These are phyloP conservation scores for Chenopodium berlandieri DNA, from an alignment of 148 eudicot species.

Conservation along the genomic window DNA sequence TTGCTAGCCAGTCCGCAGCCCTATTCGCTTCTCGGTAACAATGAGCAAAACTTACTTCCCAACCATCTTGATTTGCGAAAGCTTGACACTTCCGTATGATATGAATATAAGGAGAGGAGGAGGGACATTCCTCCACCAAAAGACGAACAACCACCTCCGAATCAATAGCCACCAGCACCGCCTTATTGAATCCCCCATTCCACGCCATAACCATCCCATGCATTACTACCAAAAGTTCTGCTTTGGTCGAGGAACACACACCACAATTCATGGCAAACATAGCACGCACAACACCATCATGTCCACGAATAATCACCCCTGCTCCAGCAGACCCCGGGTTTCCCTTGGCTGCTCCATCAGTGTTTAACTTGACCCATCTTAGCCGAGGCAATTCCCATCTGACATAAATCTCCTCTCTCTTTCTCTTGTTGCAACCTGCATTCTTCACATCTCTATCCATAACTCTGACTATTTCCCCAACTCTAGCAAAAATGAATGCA, in stretches of 20 bases:
- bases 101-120: not conserved
- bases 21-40: not conserved
- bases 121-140: fast-evolving
- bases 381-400: not conserved
- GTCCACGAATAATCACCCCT: not conserved
- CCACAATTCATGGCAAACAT: not conserved
- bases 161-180: not conserved
- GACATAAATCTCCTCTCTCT: not conserved
- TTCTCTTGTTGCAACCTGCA: not conserved
- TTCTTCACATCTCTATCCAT: too few species aligned
- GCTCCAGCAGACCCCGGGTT: not conserved
- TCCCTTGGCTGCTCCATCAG: not conserved
- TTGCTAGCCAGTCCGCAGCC: not conserved
- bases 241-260: not conserved
- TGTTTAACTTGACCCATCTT: not conserved
- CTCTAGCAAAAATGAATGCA: not conserved
- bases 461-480: not conserved
- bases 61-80: not conserved
- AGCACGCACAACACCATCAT: not conserved
- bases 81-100: not conserved
- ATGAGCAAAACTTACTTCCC: not conserved
- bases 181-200: not conserved
- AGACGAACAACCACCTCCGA: not conserved
- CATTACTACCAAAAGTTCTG: not conserved
- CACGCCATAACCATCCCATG: not conserved